Base-by-base conservation (phyloP, 2,329 filamentous ascomycete species). In the Cytospora piceae region DNA sequence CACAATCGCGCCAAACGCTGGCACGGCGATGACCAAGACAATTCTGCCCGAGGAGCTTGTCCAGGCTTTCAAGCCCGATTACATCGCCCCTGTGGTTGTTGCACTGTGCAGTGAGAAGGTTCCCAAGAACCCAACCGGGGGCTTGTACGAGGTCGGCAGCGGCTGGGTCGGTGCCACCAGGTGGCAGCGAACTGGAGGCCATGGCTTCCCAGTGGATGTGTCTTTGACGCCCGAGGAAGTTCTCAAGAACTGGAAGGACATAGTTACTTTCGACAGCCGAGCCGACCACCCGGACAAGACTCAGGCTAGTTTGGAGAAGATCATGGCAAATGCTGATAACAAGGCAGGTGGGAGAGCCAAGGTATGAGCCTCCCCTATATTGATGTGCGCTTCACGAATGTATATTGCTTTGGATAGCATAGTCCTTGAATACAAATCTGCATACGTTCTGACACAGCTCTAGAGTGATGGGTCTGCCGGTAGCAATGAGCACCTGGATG, bases 41-140 rank as follows among this genome's bases (percentile, higher is more conserved):
- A 92, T 99, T 77, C 87, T 99, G 84, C 95, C 95, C 34, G 93
- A 97, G 80, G 95, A 99, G 82, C 88, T 98, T 82, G 94, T 99
- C 22, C 94, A 98, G 82, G 94, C 95, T 55, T 97, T 99, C 85
- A 99, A 98, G 88, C 95, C 95, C 67, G 94, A 98, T 76, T 98
- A 97, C 80, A 94, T 99, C 77, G 95, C 95, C 61, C 95, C 95
- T 68, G 82, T 98, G 46, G 94, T 99, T 60, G 88, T 94, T 63
- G 88, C 94, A 53, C 90, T 99, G 65, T 84, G 79, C 78, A 92
- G 88, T 77, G 95, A 99, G 81, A 92, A 92, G 80, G 88, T 93
- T 61, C 94, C 95, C 32, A 86, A 91, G 74, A 87, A 91, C 71
- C 87, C 88, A 20, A 97, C 93, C 65, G 94, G 94, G 70, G 90